Evolutionary conservation across 352 stramenopile species (phyloP), one percentile per base, ranked within the genome.

Genomic region (Phytophthora hybrid): DNA sequence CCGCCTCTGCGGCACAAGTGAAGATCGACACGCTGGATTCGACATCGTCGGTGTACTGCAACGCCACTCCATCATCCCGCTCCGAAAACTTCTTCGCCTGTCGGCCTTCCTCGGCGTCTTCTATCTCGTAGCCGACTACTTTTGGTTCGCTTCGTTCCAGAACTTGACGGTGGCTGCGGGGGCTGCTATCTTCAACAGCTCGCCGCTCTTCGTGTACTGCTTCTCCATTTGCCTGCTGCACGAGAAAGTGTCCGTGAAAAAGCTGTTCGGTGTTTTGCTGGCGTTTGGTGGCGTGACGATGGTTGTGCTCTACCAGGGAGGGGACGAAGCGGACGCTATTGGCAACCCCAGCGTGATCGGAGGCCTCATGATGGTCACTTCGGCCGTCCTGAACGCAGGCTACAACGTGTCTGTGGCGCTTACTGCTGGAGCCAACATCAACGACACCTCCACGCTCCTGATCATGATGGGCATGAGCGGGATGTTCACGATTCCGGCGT

Each of bases 211-310:
- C 60, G 81, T 88, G 7, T 89, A 87, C 78, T 87, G 77, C 68
- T 91, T 91, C 59, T 91, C 83, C 18, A 80, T 89, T 41, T 91
- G 81, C 63, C 81, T 87, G 5, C 61, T 90, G 44, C 56, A 74
- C 66, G 83, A 88, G 49, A 71, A 74, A 37, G 46, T 79, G 41
- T 77, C 71, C 16, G 34, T 64, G 32, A 63, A 68, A 41, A 88
- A 89, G 37, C 55, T 88, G 21, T 71, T 63, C 19, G 79, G 77
- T 8, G 79, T 88, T 1, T 31, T 84, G 32, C 67, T 63, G 46
- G 71, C 80, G n/a, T 84, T 90, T 59, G 69, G 51, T 1, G 82
- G 82, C 23, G 82, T 89, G 47, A 79, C 69, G 54, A 59, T 87
- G 47, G 71, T 87, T 14, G 72, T 88, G 51, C 66, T 85, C 63